Evolutionary conservation across 768 basidiomycete genomes (phyloP).

Genomic region (Lanmaoa pseudosensibilis): DNA sequence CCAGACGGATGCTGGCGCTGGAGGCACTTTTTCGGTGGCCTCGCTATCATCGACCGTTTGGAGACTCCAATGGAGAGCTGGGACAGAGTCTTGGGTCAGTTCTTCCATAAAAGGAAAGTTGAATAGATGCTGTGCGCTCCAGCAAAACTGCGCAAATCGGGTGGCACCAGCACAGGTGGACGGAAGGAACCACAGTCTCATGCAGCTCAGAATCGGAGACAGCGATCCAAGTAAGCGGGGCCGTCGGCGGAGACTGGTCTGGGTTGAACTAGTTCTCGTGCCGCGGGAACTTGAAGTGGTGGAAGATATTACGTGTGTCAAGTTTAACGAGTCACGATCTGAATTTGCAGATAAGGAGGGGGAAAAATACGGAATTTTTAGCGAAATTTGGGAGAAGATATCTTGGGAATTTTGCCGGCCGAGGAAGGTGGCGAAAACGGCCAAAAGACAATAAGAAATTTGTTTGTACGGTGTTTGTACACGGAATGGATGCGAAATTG

Average conservation of each 20-base stretch:
- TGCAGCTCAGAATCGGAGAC: constrained; percentile 5
- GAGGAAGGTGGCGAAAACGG: constrained; percentile 29
- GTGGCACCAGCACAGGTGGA: background rate
- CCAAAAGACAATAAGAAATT: constrained; percentile 47
- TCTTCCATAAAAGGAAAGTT: constrained; percentile 29
- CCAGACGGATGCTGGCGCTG: background rate
- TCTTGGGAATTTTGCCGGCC: constrained; percentile 39
- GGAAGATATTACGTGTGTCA: constrained; percentile 33
- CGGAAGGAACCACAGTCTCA: constrained; percentile 19
- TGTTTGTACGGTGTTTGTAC: constrained; percentile 42
- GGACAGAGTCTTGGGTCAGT: constrained; percentile 23
- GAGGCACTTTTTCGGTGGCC: background rate
- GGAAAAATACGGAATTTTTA: constrained; percentile 35
- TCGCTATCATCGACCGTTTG: constrained; percentile 4
- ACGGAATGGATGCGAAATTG: constrained; percentile 42
- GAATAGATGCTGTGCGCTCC: constrained; percentile 17
- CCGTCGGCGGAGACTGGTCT: constrained; percentile 34
- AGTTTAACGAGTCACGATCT: constrained; percentile 34
- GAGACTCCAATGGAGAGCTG: too few species aligned
- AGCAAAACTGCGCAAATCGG: constrained; percentile 5
- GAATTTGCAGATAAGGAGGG: constrained; percentile 33
- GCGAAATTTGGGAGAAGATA: constrained; percentile 22
- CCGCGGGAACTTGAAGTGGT: constrained; percentile 38
- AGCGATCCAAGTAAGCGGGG: constrained; percentile 21
- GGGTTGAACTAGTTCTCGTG: constrained; percentile 11